phyloP scores from a whole-genome alignment of 257 asterid genomes.

The Galeopsis tetrahit region DNA sequence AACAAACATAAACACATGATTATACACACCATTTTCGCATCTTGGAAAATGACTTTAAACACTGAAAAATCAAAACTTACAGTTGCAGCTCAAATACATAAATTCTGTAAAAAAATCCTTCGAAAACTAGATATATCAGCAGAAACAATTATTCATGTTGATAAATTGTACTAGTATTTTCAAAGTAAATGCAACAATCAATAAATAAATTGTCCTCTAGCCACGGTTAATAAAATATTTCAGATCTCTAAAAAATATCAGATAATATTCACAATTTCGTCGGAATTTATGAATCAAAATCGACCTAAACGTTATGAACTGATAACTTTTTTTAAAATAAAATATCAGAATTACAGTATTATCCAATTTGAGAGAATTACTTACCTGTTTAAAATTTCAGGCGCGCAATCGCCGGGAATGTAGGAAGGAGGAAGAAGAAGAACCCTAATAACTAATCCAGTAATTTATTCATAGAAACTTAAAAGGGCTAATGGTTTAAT shows the following conservation, averaged over 20 bases:
- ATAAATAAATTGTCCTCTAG: neutral
- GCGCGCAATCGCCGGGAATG: slow-evolving; percentile 11
- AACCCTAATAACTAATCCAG: slow-evolving; percentile 25
- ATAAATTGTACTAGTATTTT: neutral
- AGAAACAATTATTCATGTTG: neutral
- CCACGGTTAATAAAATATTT: neutral
- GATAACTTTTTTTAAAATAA: neutral
- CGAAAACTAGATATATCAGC: too few relatives aligned
- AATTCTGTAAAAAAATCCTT: neutral
- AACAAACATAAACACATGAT: too few relatives aligned
- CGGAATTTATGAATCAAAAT: neutral
- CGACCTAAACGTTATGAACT: neutral
- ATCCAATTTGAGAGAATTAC: neutral
- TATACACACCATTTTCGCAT: slow-evolving; percentile 65
- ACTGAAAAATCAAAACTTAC: slow-evolving; percentile 7
- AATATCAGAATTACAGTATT: neutral
- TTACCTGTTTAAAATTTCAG: slow-evolving; percentile 11
- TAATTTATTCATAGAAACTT: neutral
- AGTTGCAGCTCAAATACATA: neutral
- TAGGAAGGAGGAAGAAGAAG: neutral
- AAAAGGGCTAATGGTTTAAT: neutral
- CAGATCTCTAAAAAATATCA: neutral
- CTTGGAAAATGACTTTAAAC: slow-evolving; percentile 33
- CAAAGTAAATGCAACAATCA: too few relatives aligned
- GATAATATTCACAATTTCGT: neutral